These are phyloP conservation scores for Colletotrichum melonis DNA, from an alignment of 2,329 filamentous ascomycete genomes.

Conservation along the genomic window DNA sequence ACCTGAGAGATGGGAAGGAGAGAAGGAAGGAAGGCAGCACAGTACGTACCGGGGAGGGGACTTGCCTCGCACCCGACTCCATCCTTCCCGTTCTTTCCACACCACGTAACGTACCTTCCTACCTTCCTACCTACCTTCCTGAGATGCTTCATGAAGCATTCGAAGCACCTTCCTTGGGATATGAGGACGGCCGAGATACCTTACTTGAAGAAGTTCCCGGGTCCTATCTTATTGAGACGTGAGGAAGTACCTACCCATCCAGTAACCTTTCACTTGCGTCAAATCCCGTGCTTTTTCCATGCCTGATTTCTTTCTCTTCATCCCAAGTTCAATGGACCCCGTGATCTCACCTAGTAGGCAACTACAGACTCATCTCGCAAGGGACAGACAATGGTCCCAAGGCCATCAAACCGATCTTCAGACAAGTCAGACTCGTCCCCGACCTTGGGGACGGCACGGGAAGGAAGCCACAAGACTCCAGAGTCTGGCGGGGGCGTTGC, in stretches of 20 bases:
- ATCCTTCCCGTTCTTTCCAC: background rate
- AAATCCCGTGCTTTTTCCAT: too few relatives aligned
- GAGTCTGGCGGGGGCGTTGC: constrained; percentile 4
- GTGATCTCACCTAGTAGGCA: too few relatives aligned
- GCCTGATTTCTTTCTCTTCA: too few relatives aligned
- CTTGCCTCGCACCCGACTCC: background rate
- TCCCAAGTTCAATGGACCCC: too few relatives aligned
- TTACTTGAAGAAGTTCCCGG: too few relatives aligned
- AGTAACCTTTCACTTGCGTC: too few relatives aligned
- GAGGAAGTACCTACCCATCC: too few relatives aligned
- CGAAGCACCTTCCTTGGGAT: background rate
- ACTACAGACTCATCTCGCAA: too few relatives aligned
- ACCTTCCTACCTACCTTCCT: background rate
- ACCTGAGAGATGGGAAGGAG: too few relatives aligned
- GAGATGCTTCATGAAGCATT: background rate
- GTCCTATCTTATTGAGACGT: too few relatives aligned
- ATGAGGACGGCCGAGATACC: background rate
- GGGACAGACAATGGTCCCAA: background rate
- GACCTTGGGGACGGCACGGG: constrained; percentile 19
- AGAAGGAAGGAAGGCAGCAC: background rate
- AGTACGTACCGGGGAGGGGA: background rate
- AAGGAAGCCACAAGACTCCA: constrained; percentile 16
- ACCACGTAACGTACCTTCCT: background rate
- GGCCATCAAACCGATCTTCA: background rate
- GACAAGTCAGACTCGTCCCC: background rate